A percentile compares a stretch with the other conserved stretches of the same genome.
Evolutionary conservation across 495 filamentous ascomycete species (phyloP).

Genomic region (Tuber melanosporum): DNA sequence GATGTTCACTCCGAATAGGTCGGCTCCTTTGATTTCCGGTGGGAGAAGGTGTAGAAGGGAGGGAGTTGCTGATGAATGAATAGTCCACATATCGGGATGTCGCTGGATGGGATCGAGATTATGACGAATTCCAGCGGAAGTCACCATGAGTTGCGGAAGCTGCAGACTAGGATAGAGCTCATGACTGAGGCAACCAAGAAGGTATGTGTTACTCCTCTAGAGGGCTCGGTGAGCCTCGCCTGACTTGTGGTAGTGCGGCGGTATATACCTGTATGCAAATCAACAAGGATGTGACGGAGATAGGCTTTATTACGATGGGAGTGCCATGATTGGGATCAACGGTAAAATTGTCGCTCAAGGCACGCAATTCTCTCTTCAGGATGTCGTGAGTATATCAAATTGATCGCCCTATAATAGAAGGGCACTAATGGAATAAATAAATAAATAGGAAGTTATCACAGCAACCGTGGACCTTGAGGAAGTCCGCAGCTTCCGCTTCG

Average conservation of each 20-base stretch:
- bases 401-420: not conserved
- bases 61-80: slow-evolving; percentile 42
- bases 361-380: slow-evolving; percentile 66
- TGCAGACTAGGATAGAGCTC: slow-evolving; percentile 64
- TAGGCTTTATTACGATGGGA: slow-evolving; percentile 56
- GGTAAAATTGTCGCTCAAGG: slow-evolving; percentile 65
- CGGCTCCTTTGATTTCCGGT: slow-evolving; percentile 42
- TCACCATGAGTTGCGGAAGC: slow-evolving; percentile 69
- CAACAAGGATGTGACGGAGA: slow-evolving; percentile 71
- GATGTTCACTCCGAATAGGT: slow-evolving; percentile 62
- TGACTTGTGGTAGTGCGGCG: slow-evolving; percentile 50
- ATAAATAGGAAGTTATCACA: slow-evolving; percentile 61
- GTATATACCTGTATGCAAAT: slow-evolving; percentile 70
- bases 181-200: slow-evolving; percentile 71
- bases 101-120: slow-evolving; percentile 63
- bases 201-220: slow-evolving; percentile 37
- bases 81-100: slow-evolving; percentile 48
- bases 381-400: slow-evolving; percentile 49
- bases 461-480: slow-evolving; percentile 78
- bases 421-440: slow-evolving; percentile 4
- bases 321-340: slow-evolving; percentile 68
- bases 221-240: slow-evolving; percentile 6
- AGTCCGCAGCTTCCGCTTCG: slow-evolving; percentile 53
- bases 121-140: slow-evolving; percentile 69
- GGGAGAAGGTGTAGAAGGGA: slow-evolving; percentile 47